Evolutionary conservation across 2,329 filamentous ascomycete genomes (phyloP).

Genomic region (Apiospora arundinis): DNA sequence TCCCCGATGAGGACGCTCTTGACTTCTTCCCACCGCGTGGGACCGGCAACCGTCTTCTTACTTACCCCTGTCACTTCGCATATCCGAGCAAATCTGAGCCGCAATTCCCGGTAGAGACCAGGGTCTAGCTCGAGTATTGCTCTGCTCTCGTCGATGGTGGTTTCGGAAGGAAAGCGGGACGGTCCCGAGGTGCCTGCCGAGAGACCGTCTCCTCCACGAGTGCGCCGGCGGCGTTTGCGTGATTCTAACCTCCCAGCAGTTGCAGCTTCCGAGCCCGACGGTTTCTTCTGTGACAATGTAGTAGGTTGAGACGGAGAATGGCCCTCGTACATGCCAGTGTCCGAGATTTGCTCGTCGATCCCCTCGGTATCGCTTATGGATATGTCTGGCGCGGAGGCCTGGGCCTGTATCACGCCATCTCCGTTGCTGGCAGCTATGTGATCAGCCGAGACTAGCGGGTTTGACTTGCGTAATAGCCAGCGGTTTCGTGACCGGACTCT

Average conservation of each 20-base stretch:
- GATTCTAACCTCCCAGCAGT: conserved; percentile 67
- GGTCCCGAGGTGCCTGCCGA: conserved; percentile 72
- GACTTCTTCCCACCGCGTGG: conserved; percentile 74
- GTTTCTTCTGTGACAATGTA: conserved; percentile 34
- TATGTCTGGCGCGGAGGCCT: neutral
- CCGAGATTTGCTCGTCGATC: neutral
- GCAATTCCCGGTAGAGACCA: conserved; percentile 66
- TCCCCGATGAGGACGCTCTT: conserved; percentile 72
- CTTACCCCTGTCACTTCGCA: conserved; percentile 70
- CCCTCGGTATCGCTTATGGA: neutral
- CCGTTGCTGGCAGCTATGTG: neutral
- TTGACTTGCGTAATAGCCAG: conserved; percentile 68
- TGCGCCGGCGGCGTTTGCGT: conserved; percentile 72
- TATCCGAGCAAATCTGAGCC: conserved; percentile 72
- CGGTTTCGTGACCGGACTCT: conserved; percentile 72
- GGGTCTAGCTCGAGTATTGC: conserved; percentile 70
- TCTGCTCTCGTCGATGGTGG: conserved; percentile 80
- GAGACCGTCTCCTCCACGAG: conserved; percentile 66
- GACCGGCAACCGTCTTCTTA: conserved; percentile 78
- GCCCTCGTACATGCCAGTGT: neutral
- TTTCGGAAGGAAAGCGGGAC: conserved; percentile 81
- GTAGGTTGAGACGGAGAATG: neutral
- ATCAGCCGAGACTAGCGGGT: conserved; percentile 43
- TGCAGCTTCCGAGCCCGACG: conserved; percentile 61
- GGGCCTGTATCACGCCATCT: neutral